Percentiles rank a stretch among this genome's conserved stretches.
phyloP scores from a whole-genome alignment of 257 asterid species.

The Fraxinus excelsior region DNA sequence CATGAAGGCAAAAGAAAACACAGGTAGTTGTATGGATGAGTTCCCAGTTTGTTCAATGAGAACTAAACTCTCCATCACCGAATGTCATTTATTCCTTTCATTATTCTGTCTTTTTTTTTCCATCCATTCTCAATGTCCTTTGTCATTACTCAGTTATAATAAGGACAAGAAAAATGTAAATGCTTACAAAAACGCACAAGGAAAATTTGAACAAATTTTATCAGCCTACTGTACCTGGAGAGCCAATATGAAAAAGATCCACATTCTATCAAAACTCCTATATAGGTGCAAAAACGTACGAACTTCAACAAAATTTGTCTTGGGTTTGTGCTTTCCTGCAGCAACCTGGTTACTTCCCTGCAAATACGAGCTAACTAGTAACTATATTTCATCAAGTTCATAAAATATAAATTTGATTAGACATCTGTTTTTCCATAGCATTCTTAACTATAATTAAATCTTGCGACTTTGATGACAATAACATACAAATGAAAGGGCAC shows the following conservation, averaged over 20 bases:
- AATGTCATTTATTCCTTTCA: not conserved
- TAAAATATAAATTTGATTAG: conserved; percentile 1
- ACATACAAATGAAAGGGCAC: not conserved
- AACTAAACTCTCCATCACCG: not conserved
- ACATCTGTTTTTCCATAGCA: conserved; percentile 6
- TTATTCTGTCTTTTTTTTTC: conserved; percentile 5
- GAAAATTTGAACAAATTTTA: not conserved
- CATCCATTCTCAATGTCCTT: conserved; percentile 8
- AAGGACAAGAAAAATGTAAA: conserved; percentile 9
- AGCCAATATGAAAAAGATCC: conserved; percentile 87
- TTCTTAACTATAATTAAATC: not conserved
- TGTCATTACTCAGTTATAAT: conserved; percentile 8
- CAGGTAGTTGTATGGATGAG: not conserved
- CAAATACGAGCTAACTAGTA: conserved; percentile 29
- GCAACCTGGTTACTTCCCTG: conserved; percentile 54
- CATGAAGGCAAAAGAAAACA: not conserved
- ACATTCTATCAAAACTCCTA: conserved; percentile 93
- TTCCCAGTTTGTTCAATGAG: not conserved
- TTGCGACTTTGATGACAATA: not conserved
- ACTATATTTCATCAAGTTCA: conserved; percentile 10
- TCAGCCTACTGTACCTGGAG: conserved; percentile 70
- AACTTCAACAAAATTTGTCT: conserved; percentile 92
- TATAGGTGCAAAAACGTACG: conserved; percentile 97
- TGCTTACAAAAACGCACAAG: not conserved
- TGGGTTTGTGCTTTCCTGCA: conserved; percentile 78